A percentile compares a stretch with the other conserved stretches of the same genome.
Evolutionary conservation across 345 rosid species (phyloP).

Genomic region (Citrus sp.): DNA sequence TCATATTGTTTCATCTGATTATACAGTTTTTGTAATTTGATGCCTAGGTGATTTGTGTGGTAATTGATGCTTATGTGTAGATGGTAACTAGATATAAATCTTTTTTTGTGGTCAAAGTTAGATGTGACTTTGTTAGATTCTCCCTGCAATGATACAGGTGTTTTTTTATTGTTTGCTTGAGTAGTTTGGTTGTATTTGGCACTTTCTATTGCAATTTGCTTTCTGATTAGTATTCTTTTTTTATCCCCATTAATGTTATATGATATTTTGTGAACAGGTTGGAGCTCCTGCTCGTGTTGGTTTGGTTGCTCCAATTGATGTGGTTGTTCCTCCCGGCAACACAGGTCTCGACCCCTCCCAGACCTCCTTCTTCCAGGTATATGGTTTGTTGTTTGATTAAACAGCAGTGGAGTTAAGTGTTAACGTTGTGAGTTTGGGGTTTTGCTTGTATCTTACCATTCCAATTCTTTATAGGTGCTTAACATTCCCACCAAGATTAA

Average conservation of each 20-base stretch:
- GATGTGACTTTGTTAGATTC: too few relatives aligned
- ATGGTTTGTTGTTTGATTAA: neutral
- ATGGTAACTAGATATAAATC: neutral
- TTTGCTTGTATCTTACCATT: neutral
- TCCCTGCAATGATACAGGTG: too few relatives aligned
- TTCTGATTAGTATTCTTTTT: neutral
- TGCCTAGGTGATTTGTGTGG: neutral
- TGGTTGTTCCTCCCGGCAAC: conserved; percentile 94
- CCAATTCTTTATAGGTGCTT: conserved; percentile 43
- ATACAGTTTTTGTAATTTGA: neutral
- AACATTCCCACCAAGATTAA: conserved; percentile 97
- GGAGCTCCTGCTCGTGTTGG: conserved; percentile 99
- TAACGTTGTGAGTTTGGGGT: neutral
- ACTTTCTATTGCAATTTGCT: neutral
- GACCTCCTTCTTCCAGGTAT: conserved; percentile 95
- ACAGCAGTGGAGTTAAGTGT: neutral
- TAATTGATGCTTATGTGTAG: neutral
- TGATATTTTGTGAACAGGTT: conserved; percentile 38
- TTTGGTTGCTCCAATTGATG: conserved; percentile 88
- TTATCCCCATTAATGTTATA: neutral
- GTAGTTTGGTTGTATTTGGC: neutral
- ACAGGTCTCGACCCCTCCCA: conserved; percentile 97
- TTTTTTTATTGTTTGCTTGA: neutral
- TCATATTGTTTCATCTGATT: neutral
- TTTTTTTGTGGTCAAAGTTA: neutral